Conservation (phyloP, 306 rosid genomes). For the Vigna nakashimae region DNA sequence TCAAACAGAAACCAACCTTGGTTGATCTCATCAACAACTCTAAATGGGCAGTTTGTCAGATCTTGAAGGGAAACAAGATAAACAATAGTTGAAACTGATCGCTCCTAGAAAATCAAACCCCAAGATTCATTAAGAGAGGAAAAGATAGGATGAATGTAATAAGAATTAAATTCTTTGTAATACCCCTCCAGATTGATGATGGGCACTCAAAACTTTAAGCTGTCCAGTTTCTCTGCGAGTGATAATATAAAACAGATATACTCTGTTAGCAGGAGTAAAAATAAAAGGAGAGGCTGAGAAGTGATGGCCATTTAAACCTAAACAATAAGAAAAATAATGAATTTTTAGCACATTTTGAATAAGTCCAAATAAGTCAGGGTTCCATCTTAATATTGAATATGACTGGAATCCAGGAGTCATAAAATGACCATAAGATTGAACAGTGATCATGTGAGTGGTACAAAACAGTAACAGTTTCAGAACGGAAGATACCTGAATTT, state of each 20-base stretch:
- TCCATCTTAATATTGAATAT: slow-evolving; percentile 23
- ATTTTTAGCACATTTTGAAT: not conserved
- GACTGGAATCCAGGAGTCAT: not conserved
- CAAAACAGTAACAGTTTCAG: slow-evolving; percentile 1
- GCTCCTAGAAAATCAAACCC: slow-evolving; percentile 64
- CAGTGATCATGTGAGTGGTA: slow-evolving; percentile 15
- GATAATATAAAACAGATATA: slow-evolving; percentile 30
- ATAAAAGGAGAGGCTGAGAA: slow-evolving; percentile 4
- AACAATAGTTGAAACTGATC: slow-evolving; percentile 94
- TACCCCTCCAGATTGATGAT: slow-evolving; percentile 99
- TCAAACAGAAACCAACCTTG: slow-evolving; percentile 68
- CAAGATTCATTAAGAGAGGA: slow-evolving; percentile 24
- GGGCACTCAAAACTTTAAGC: slow-evolving; percentile 89
- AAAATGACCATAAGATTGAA: slow-evolving; percentile 5
- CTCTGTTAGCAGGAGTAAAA: slow-evolving; percentile 14
- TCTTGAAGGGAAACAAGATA: slow-evolving; percentile 98
- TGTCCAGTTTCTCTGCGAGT: slow-evolving; percentile 73
- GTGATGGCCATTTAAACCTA: slow-evolving; percentile 18
- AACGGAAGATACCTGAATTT: slow-evolving; percentile 82
- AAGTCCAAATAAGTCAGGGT: not conserved
- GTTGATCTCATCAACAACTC: slow-evolving; percentile 98
- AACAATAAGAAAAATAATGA: not conserved
- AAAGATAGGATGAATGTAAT: slow-evolving; percentile 27
- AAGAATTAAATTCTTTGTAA: slow-evolving; percentile 33
- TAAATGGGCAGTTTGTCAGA: slow-evolving; percentile 94